phyloP scores from a whole-genome alignment of 2,329 filamentous ascomycete species.

The Cadophora gregata region DNA sequence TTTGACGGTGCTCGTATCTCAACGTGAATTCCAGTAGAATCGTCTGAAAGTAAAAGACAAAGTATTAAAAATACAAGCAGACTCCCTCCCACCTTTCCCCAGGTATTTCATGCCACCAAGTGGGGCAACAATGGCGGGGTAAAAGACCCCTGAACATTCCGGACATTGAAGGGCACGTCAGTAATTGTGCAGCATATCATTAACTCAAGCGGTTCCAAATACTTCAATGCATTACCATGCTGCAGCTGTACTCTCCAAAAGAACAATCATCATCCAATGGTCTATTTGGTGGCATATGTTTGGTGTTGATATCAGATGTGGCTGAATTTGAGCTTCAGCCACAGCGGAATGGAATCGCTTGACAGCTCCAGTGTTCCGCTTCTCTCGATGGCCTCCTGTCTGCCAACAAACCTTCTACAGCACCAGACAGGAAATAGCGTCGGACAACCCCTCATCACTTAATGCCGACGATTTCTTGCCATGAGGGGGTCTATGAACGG shows the following conservation, averaged over 20 bases:
- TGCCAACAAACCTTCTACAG: neutral
- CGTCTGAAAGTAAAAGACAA: neutral
- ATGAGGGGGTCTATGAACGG: neutral
- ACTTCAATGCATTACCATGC: neutral
- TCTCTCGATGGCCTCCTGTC: neutral
- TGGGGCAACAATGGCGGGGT: slow-evolving; percentile 12
- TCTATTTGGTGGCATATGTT: neutral
- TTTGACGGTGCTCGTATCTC: neutral
- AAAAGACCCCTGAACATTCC: neutral
- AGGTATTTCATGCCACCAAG: neutral
- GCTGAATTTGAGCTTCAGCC: slow-evolving; percentile 10
- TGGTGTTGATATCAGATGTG: neutral
- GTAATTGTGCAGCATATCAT: neutral
- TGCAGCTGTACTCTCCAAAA: neutral
- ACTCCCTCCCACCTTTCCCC: neutral
- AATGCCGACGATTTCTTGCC: neutral
- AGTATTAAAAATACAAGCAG: neutral
- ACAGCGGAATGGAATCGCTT: slow-evolving; percentile 9
- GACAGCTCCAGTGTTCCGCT: neutral
- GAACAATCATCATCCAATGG: neutral
- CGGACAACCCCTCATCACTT: slow-evolving; percentile 1
- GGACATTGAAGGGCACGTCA: slow-evolving; percentile 7
- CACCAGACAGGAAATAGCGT: neutral
- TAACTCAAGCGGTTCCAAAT: neutral
- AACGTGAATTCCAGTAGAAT: neutral